Base-by-base conservation (phyloP, 768 basidiomycete species). In the Asterophora lycoperdoides region DNA sequence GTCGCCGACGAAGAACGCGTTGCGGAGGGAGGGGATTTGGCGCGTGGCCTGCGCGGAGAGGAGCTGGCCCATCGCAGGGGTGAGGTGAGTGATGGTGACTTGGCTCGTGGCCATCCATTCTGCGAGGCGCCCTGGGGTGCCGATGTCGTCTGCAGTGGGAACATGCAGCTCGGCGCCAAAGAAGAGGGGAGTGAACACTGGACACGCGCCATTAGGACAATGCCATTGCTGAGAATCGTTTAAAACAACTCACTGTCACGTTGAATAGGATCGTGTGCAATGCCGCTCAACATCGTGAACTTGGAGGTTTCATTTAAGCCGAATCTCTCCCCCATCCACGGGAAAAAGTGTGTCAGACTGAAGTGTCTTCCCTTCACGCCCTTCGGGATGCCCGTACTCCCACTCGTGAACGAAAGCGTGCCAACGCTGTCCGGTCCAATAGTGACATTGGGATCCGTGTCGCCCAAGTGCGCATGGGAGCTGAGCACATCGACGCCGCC, bases 1-100 rank as follows among this genome's bases (percentile, higher is more conserved):
- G 63, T 99, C 96, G n/a, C 96, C 96, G 38, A 99, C 96, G 64
- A 99, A 98, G 75, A 99, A 98, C 8, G 96, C 96, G 60, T 87
- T 92, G 32, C 68, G 72, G 17, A 99, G 83, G 6, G 86, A 81
- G 5, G 92, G 87, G 55, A 98, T 95, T 60, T 90, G 87, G 55
- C 89, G 85, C 0, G 93, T 91, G 4, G 76, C 76, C 60, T 76
- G 74, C 0, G 77, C 74, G 10, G 93, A 96, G 44, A 99, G 83
- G 7, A 99, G 85, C 62, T 99, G 96, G 52, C 96, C 96, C 95
- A 97, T 98, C 18, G 95, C 95, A 2, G 96, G 96, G 0, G 96
- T 99, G 19, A 99, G 78, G 66, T 99, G 96, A 1, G 96, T 99
- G n/a, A 96, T 81, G 0, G 93, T 96, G 15, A 95, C 86, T 54